A percentile compares a stretch with the other conserved stretches of the same genome.
phyloP scores from a whole-genome alignment of 2,329 filamentous ascomycete genomes.

The Blastomyces percursus region DNA sequence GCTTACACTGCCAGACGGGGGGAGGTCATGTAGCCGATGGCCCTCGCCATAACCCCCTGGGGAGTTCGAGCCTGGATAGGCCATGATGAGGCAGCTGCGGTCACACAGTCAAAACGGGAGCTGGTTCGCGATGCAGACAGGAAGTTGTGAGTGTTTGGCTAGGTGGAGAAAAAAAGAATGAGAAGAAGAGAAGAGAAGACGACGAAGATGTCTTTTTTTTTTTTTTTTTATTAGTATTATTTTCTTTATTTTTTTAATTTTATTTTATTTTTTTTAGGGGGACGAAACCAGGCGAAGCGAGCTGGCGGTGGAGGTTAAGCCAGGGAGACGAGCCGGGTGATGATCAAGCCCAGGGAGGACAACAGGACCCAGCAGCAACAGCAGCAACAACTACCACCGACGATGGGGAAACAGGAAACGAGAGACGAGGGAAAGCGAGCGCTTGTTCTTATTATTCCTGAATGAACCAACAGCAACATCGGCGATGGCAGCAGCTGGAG shows the following conservation, averaged over 20 bases:
- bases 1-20: constrained; percentile 48
- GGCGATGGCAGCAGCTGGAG: background rate
- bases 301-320: background rate
- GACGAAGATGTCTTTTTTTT: background rate
- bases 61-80: constrained; percentile 52
- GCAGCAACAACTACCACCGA: background rate
- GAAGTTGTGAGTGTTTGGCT: background rate
- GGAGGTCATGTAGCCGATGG: constrained; percentile 58
- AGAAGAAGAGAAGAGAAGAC: background rate
- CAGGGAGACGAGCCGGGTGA: background rate
- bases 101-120: constrained; percentile 11
- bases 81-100: constrained; percentile 38
- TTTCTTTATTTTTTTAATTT: background rate
- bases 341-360: background rate
- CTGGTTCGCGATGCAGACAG: constrained; percentile 5
- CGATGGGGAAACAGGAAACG: no score
- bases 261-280: background rate
- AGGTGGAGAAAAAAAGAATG: background rate
- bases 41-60: constrained; percentile 50
- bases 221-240: no score
- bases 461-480: no score
- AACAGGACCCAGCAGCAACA: no score
- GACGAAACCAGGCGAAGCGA: background rate
- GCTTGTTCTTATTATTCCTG: background rate
- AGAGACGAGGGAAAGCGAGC: background rate